Conservation (phyloP, 202 grass and related monocot species). For the Schoenoplectus triqueter region DNA sequence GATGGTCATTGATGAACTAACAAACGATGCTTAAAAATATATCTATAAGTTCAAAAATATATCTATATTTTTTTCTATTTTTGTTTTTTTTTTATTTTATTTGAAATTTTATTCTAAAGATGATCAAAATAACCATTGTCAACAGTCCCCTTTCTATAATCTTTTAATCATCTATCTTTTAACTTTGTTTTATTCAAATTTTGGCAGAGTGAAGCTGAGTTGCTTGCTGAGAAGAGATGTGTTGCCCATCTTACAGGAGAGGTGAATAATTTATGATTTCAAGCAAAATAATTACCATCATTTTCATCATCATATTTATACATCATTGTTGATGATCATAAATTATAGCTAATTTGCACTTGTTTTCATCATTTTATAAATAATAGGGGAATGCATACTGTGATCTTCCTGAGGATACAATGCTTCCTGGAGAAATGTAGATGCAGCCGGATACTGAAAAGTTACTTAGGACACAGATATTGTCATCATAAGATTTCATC, state of each 20-base stretch:
- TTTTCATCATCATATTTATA: background rate
- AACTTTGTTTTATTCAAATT: constrained; percentile 6
- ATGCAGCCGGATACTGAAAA: background rate
- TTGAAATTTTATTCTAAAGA: no score
- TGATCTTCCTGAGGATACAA: constrained; percentile 92
- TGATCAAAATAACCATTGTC: no score
- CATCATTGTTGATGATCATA: background rate
- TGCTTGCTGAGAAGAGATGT: constrained; percentile 91
- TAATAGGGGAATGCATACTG: constrained; percentile 78
- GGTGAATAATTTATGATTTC: constrained; percentile 42
- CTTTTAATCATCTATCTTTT: background rate
- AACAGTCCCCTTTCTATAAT: no score
- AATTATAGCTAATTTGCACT: constrained; percentile 16
- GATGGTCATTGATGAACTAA: no score
- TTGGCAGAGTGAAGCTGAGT: constrained; percentile 81
- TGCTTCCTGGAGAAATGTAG: constrained; percentile 88
- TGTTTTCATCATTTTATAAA: background rate
- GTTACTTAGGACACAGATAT: constrained; percentile 17
- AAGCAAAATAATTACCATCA: background rate
- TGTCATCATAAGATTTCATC: background rate
- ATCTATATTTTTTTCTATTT: no score
- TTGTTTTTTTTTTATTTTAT: no score
- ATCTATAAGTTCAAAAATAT: no score
- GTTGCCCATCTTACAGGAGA: constrained; percentile 96
- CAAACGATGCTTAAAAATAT: no score